A percentile compares a stretch with the other conserved stretches of the same genome.
Evolutionary conservation across 1,139 yeast species (phyloP).

Genomic region (Diutina ranongensis): DNA sequence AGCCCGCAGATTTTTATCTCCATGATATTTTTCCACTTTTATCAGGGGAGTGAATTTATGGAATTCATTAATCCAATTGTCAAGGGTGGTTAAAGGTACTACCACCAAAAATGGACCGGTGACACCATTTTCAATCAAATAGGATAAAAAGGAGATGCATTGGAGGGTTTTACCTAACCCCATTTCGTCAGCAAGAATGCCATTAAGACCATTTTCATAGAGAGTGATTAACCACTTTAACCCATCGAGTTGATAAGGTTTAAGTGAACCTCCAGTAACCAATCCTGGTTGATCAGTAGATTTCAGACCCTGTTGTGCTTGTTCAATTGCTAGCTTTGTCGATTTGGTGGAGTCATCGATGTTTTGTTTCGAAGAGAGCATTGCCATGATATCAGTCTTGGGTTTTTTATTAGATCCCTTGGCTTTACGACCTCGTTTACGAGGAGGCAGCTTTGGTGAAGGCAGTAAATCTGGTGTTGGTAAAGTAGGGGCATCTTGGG

Average conservation of each 20-base stretch:
- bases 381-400: constrained; percentile 15
- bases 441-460: constrained; percentile 11
- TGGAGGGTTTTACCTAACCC: constrained; percentile 91
- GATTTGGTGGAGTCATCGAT: constrained; percentile 12
- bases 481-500: not conserved
- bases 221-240: constrained; percentile 82
- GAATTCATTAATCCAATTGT: constrained; percentile 76
- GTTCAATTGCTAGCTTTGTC: constrained; percentile 16
- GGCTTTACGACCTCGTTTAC: constrained; percentile 4
- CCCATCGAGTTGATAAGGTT: constrained; percentile 82
- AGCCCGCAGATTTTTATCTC: constrained; percentile 43
- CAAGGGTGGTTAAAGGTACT: constrained; percentile 78
- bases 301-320: constrained; percentile 14
- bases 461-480: constrained; percentile 1
- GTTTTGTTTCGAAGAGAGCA: constrained; percentile 11
- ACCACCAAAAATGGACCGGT: constrained; percentile 78
- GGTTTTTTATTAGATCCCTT: constrained; percentile 7
- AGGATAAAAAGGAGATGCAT: constrained; percentile 67
- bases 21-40: constrained; percentile 54
- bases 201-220: constrained; percentile 89
- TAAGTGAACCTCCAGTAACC: constrained; percentile 56
- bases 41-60: constrained; percentile 61
- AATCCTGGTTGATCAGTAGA: constrained; percentile 48
- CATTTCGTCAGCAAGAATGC: constrained; percentile 95
- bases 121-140: constrained; percentile 68